A percentile compares a stretch with the other conserved stretches of the same genome.
These are phyloP conservation scores for Spathaspora arborariae DNA, from an alignment of 805 yeast species.

Conservation along the genomic window DNA sequence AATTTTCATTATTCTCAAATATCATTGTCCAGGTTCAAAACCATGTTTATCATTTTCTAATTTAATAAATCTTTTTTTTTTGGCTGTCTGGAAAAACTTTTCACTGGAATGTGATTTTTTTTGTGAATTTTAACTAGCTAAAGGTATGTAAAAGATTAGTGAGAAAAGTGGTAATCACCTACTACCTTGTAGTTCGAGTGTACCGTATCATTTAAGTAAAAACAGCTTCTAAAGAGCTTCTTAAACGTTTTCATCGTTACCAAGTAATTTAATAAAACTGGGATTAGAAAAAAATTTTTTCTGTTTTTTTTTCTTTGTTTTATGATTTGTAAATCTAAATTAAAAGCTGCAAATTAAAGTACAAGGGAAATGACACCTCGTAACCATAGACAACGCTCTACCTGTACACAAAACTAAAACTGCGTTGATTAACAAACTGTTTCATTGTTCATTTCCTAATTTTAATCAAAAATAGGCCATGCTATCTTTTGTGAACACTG, in stretches of 20 bases:
- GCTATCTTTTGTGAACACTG: neutral
- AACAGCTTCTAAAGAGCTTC: no score
- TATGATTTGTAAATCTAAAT: conserved; percentile 1
- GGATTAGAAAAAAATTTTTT: neutral
- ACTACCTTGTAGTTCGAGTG: no score
- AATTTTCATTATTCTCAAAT: neutral
- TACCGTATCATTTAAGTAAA: no score
- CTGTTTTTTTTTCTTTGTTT: neutral
- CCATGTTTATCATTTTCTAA: neutral
- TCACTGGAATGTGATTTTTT: no score
- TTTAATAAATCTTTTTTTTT: neutral
- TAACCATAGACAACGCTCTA: neutral
- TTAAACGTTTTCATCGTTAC: no score
- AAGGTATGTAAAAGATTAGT: no score
- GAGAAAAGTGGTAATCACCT: no score
- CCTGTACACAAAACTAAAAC: neutral
- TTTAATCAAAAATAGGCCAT: neutral
- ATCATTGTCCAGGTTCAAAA: neutral
- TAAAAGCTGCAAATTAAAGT: conserved; percentile 1
- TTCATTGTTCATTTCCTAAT: neutral
- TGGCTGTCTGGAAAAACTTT: neutral
- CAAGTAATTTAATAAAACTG: no score
- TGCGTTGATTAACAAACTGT: neutral
- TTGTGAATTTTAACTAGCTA: no score
- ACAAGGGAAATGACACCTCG: neutral